phyloP scores from a whole-genome alignment of 192 early-diverging fungal genomes.

The Spinellus fusiger region DNA sequence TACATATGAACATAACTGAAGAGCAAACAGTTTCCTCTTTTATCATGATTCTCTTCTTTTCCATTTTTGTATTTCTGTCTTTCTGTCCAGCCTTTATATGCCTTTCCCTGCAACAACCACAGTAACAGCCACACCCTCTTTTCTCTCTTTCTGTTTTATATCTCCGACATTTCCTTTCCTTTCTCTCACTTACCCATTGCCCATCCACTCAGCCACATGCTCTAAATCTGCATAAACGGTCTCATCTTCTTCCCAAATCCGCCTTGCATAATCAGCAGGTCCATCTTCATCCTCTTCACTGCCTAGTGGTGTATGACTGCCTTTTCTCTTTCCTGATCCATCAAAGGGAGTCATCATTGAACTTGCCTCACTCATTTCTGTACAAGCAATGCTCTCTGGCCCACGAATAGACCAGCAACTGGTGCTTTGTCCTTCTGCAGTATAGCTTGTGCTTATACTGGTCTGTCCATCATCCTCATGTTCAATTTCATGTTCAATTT shows the following conservation, averaged over 20 bases:
- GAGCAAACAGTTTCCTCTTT: too few species aligned
- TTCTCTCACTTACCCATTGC: constrained; percentile 18
- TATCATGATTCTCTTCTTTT: too few species aligned
- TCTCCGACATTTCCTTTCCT: too few species aligned
- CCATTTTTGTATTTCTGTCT: too few species aligned
- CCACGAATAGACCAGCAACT: background rate
- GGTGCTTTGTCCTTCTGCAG: background rate
- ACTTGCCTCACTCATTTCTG: background rate
- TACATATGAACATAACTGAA: background rate
- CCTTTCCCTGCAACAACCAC: too few species aligned
- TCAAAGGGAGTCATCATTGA: background rate
- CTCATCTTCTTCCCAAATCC: constrained; percentile 30
- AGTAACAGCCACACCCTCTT: too few species aligned
- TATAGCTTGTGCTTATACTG: background rate
- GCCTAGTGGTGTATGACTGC: background rate
- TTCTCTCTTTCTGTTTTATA: too few species aligned
- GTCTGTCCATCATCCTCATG: background rate
- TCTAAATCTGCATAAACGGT: constrained; percentile 18
- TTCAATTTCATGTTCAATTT: constrained; percentile 15
- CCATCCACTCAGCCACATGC: constrained; percentile 27
- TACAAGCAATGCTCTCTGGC: background rate
- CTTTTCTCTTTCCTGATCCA: background rate
- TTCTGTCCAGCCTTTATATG: too few species aligned
- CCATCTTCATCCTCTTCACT: background rate
- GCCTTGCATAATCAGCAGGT: constrained; percentile 6